Evolutionary conservation across 768 basidiomycete species (phyloP).

Genomic region (Macrolepiota albuminosa): DNA sequence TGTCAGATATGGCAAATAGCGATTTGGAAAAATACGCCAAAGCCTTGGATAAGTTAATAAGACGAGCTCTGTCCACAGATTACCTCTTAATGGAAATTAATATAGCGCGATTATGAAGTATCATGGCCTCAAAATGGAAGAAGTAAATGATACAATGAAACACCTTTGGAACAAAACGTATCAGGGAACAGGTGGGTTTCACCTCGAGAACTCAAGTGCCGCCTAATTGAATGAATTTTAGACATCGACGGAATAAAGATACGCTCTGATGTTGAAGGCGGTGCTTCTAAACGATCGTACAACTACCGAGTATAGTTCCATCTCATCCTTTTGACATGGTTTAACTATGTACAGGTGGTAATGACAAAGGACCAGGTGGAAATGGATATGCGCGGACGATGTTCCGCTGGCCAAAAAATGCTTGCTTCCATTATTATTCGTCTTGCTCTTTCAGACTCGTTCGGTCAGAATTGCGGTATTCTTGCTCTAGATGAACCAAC

Average conservation of each 20-base stretch:
- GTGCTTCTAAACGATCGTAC: constrained; percentile 87
- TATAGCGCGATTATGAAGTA: constrained; percentile 97
- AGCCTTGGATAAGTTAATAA: constrained; percentile 86
- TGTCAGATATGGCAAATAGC: constrained; percentile 96
- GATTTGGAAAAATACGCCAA: constrained; percentile 98
- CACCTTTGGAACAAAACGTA: constrained; percentile 99
- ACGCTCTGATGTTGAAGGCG: constrained; percentile 88
- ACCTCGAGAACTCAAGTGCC: neutral
- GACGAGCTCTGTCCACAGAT: neutral
- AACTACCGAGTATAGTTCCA: constrained; percentile 78
- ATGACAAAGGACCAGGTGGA: constrained; percentile 99
- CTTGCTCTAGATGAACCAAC: constrained; percentile 97
- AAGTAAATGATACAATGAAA: constrained; percentile 97
- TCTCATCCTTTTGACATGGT: constrained; percentile 3
- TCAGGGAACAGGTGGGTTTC: constrained; percentile 85
- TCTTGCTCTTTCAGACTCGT: constrained; percentile 94
- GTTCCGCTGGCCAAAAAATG: constrained; percentile 98
- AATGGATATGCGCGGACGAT: constrained; percentile 99
- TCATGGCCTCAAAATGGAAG: constrained; percentile 96
- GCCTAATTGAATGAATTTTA: constrained; percentile 24
- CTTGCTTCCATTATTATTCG: constrained; percentile 97
- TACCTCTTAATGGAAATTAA: constrained; percentile 5
- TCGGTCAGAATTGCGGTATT: constrained; percentile 97
- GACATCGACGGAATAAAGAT: constrained; percentile 99
- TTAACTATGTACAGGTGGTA: constrained; percentile 62